phyloP scores from a whole-genome alignment of 2,329 filamentous ascomycete genomes.

The Xylariales sp. region DNA sequence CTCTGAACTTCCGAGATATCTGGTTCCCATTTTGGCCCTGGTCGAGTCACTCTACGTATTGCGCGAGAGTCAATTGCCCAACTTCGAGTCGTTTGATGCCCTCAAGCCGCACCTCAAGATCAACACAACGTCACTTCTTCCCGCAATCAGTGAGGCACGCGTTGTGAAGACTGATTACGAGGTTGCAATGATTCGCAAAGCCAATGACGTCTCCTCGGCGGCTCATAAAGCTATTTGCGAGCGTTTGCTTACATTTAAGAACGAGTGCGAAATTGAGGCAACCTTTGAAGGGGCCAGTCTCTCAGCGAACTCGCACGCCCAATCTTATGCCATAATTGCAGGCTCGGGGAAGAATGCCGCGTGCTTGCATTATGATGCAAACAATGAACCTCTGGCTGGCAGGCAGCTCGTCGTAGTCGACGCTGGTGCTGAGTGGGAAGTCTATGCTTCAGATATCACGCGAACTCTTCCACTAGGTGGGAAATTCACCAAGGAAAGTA shows the following conservation, averaged over 20 bases:
- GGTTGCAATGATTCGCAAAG: conserved; percentile 73
- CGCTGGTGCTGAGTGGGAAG: conserved; percentile 78
- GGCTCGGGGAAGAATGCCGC: conserved; percentile 78
- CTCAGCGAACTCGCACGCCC: conserved; percentile 65
- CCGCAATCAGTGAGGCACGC: conserved; percentile 74
- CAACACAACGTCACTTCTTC: conserved; percentile 51
- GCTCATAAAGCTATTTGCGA: conserved; percentile 73
- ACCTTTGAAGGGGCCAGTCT: conserved; percentile 71
- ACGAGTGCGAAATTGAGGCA: conserved; percentile 81
- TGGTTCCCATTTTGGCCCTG: conserved; percentile 40
- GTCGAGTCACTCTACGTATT: conserved; percentile 40
- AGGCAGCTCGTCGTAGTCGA: conserved; percentile 78
- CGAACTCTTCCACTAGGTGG: conserved; percentile 78
- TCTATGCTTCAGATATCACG: conserved; percentile 88
- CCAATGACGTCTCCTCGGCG: conserved; percentile 72
- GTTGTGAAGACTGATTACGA: conserved; percentile 86
- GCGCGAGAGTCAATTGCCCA: conserved; percentile 38
- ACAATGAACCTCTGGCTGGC: conserved; percentile 66
- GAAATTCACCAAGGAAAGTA: conserved; percentile 23
- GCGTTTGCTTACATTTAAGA: conserved; percentile 57
- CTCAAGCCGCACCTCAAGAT: conserved; percentile 29
- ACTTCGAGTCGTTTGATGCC: conserved; percentile 20
- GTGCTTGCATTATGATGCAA: conserved; percentile 81
- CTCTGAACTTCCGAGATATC: conserved; percentile 40
- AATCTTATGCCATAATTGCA: conserved; percentile 87